Evolutionary conservation across 176 grass and related monocot genomes (phyloP), one percentile per base, ranked within the genome.

Genomic region (Aegilops bicornis): DNA sequence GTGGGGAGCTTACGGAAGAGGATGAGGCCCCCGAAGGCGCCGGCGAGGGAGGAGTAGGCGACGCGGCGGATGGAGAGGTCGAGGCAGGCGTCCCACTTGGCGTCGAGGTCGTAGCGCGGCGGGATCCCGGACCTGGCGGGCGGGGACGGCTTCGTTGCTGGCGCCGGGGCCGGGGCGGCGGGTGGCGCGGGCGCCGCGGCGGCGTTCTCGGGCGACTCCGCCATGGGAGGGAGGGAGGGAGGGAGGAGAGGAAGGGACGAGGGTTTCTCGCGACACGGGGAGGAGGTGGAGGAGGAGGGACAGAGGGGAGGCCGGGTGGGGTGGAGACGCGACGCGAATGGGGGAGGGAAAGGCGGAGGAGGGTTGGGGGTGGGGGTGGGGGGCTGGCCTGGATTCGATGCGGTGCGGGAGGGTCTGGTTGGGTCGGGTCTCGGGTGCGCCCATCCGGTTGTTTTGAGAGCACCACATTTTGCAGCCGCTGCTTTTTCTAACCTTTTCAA

Each of bases 21-120:
- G 86, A 98, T 84, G 81, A 98, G 91, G 83, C 89, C 93, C 20
- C 83, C 50, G 69, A 98, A 98, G 86, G 93, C 88, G 78, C 95
- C 95, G 81, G 86, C 88, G 66, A 98, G 67, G 82, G 95, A 93
- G 70, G 93, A 91, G 78, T 98, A 98, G 64, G 90, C 82, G 67
- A 98, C 87, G 62, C 96, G 91, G 79, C 96, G 93, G 86, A 98
- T 90, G 80, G 93, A 90, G 91, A 98, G 78, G 83, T 98, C 96
- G 63, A 98, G 83, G 85, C 96, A 98, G 11, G 89, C 89, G 76
- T 98, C 91, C 93, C 96, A 98, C 88, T 95, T 98, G 70, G 89
- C 89, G 78, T 92, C 93, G 32, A 95, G 93, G 88, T 98, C 91
- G 62, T 91, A 95, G 48, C 87, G 93, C 76, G 88, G 93, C 25